phyloP scores from a whole-genome alignment of 73 alveolate genomes.

The Stentor coeruleus region DNA sequence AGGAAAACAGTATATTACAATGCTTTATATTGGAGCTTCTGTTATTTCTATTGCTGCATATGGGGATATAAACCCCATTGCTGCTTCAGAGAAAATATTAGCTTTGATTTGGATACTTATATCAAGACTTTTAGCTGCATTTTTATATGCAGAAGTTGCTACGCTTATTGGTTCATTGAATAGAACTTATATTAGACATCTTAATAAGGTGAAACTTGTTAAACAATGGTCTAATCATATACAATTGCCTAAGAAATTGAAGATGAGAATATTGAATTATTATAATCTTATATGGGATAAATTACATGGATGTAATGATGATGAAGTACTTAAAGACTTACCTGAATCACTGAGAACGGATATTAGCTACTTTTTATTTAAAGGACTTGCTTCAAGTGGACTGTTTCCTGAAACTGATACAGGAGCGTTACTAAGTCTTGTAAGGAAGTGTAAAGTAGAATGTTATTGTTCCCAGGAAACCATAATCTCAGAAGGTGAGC shows the following conservation, averaged over 20 bases:
- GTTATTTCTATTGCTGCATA: constrained; percentile 46
- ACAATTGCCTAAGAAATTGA: constrained; percentile 25
- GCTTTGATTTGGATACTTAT: constrained; percentile 35
- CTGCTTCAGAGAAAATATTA: constrained; percentile 40
- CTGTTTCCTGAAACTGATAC: constrained; percentile 43
- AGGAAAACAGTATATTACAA: constrained; percentile 37
- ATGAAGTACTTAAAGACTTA: constrained; percentile 40
- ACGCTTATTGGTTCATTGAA: constrained; percentile 29
- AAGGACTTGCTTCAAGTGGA: constrained; percentile 28
- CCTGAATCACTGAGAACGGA: constrained; percentile 42
- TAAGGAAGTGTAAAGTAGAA: constrained; percentile 33
- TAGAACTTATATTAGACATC: constrained; percentile 35
- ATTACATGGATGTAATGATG: constrained; percentile 46
- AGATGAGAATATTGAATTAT: constrained; percentile 35
- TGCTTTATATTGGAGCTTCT: constrained; percentile 36
- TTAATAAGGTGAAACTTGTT: constrained; percentile 10
- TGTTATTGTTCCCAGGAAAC: constrained; percentile 42
- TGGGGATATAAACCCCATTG: constrained; percentile 57
- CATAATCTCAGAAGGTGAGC: constrained; percentile 54
- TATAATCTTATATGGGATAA: constrained; percentile 45
- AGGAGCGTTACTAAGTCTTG: constrained; percentile 41
- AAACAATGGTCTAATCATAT: constrained; percentile 34
- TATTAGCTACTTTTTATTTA: constrained; percentile 34
- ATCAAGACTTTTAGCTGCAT: constrained; percentile 40
- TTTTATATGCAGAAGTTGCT: constrained; percentile 50